These are phyloP conservation scores for Candida schatavii DNA, from an alignment of 805 yeast genomes.

Conservation along the genomic window DNA sequence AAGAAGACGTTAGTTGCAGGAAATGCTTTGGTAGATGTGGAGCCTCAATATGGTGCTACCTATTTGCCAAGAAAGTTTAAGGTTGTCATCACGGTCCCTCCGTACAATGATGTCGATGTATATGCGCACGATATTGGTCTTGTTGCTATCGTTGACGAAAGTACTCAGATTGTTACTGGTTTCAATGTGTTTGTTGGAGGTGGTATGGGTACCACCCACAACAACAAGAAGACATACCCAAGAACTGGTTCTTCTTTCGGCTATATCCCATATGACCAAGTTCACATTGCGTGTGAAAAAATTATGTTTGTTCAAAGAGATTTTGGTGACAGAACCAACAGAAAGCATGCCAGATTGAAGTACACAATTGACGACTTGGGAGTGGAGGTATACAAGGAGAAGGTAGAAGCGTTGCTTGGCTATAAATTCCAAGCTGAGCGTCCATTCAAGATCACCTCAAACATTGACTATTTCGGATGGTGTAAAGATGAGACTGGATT, in stretches of 20 bases:
- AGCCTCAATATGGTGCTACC: slow-evolving; percentile 83
- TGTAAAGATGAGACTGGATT: slow-evolving; percentile 76
- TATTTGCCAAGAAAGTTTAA: slow-evolving; percentile 95
- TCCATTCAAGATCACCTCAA: slow-evolving; percentile 76
- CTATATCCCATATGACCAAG: slow-evolving; percentile 62
- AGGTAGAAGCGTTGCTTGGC: slow-evolving; percentile 84
- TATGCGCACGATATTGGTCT: slow-evolving; percentile 94
- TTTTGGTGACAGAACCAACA: slow-evolving; percentile 89
- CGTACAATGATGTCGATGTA: slow-evolving; percentile 94
- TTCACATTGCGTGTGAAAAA: slow-evolving; percentile 80
- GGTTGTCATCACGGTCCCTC: slow-evolving; percentile 92
- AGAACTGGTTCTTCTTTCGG: slow-evolving; percentile 90
- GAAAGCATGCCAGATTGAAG: slow-evolving; percentile 97
- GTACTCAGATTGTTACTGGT: slow-evolving; percentile 59
- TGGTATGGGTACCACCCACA: slow-evolving; percentile 98
- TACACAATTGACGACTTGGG: slow-evolving; percentile 94
- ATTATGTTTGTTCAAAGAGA: slow-evolving; percentile 94
- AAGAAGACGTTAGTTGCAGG: slow-evolving; percentile 85
- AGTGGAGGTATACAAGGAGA: slow-evolving; percentile 73
- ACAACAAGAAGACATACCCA: slow-evolving; percentile 94
- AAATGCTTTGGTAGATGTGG: slow-evolving; percentile 74
- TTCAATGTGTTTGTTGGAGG: slow-evolving; percentile 93
- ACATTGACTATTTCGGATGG: slow-evolving; percentile 94
- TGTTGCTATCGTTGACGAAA: slow-evolving; percentile 75
- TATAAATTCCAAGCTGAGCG: slow-evolving; percentile 66